Percentiles rank a stretch among this genome's conserved stretches.
Evolutionary conservation across 2,329 filamentous ascomycete genomes (phyloP).

Genomic region (Cercospora beticola): DNA sequence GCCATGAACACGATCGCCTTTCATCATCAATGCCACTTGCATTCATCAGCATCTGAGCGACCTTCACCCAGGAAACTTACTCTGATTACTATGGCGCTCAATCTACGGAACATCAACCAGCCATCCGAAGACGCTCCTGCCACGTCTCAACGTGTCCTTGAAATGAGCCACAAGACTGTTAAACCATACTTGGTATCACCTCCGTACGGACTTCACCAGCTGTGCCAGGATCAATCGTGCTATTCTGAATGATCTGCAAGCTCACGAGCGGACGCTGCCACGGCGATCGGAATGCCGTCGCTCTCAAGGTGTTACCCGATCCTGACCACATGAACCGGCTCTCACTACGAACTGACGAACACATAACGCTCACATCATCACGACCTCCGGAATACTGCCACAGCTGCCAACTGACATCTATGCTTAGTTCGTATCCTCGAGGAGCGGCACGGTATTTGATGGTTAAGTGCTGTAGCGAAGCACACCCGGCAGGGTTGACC

Average conservation of each 20-base stretch:
- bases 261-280: neutral
- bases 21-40: neutral
- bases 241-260: neutral
- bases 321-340: neutral
- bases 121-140: neutral
- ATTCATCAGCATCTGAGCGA: neutral
- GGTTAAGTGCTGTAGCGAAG: neutral
- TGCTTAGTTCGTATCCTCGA: neutral
- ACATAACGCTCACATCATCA: neutral
- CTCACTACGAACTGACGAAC: neutral
- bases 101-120: neutral
- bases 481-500: neutral
- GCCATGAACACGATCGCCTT: neutral
- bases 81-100: neutral
- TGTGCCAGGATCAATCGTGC: neutral
- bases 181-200: neutral
- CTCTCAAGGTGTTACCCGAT: neutral
- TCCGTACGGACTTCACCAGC: neutral
- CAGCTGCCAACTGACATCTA: neutral
- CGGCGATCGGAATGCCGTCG: neutral
- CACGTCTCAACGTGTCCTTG: neutral
- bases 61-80: neutral
- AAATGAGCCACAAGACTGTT: neutral
- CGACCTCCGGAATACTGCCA: neutral
- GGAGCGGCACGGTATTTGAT: neutral